These are phyloP conservation scores for Euptelea pleiosperma DNA, from an alignment of 164 flowering plant genomes.

Conservation along the genomic window DNA sequence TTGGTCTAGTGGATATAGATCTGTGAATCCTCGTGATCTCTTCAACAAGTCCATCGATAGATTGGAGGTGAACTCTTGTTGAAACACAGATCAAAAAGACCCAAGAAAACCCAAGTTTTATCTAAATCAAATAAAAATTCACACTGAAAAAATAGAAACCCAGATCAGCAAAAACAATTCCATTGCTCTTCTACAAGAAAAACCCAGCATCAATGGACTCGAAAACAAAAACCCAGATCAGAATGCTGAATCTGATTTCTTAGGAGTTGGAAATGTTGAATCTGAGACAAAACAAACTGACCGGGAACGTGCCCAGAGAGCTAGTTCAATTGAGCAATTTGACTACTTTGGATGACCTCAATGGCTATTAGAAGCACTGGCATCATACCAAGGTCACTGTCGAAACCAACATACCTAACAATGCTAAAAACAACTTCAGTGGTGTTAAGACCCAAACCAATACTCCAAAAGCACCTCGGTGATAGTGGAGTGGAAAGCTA, in stretches of 20 bases:
- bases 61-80: conserved; percentile 16
- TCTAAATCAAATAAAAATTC: not conserved
- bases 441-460: too few species aligned
- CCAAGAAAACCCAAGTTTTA: too few species aligned
- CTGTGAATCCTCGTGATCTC: conserved; percentile 68
- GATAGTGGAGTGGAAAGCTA: too few species aligned
- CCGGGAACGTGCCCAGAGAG: conserved; percentile 48
- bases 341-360: conserved; percentile 44
- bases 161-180: conserved; percentile 7
- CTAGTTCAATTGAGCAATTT: conserved; percentile 42
- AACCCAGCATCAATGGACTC: not conserved
- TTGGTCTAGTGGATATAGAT: conserved; percentile 63
- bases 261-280: conserved; percentile 42
- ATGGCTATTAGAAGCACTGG: conserved; percentile 56
- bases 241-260: too few species aligned
- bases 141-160: conserved; percentile 9
- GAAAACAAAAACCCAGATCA: not conserved
- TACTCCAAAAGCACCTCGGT: too few species aligned
- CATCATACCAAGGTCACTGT: conserved; percentile 42
- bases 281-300: conserved; percentile 46
- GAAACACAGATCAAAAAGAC: not conserved
- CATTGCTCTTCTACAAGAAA: not conserved
- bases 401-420: conserved; percentile 33
- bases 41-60: conserved; percentile 41
- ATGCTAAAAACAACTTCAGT: conserved; percentile 39